A percentile compares a stretch with the other conserved stretches of the same genome.
Evolutionary conservation across 495 filamentous ascomycete genomes (phyloP).

Genomic region (Hamigera avellanea): DNA sequence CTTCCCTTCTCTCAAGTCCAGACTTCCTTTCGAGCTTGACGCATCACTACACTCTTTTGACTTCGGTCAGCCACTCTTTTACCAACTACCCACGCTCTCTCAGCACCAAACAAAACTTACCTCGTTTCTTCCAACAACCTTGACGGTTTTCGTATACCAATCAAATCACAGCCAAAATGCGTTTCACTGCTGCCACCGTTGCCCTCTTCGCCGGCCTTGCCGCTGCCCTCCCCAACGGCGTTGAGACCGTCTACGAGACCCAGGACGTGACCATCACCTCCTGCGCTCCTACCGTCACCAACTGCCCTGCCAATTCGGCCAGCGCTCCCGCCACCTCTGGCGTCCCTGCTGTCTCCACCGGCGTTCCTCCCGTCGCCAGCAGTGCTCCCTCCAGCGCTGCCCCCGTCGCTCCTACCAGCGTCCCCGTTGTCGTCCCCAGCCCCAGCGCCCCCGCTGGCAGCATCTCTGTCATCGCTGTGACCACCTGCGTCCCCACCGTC

Average conservation of each 20-base stretch:
- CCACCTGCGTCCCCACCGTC: slow-evolving; percentile 35
- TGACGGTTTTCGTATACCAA: slow-evolving; percentile 18
- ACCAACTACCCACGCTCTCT: slow-evolving; percentile 38
- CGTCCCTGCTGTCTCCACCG: slow-evolving; percentile 9
- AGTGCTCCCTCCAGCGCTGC: slow-evolving; percentile 1
- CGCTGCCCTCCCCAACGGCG: slow-evolving; percentile 24
- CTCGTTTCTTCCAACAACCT: slow-evolving; percentile 15
- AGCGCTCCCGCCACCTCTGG: slow-evolving; percentile 9
- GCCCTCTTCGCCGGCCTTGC: slow-evolving; percentile 40
- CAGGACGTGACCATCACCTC: slow-evolving; percentile 45
- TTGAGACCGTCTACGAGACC: slow-evolving; percentile 42
- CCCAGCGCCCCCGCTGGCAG: slow-evolving; percentile 7
- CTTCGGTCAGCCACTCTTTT: slow-evolving; percentile 49
- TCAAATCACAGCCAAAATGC: slow-evolving; percentile 33
- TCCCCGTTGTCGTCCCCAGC: slow-evolving; percentile 3
- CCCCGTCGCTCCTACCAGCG: slow-evolving; percentile 8
- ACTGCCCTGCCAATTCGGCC: slow-evolving; percentile 36
- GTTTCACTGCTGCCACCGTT: slow-evolving; percentile 38
- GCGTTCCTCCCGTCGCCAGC: slow-evolving; percentile 3
- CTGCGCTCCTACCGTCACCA: slow-evolving; percentile 46
- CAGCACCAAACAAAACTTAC: slow-evolving; percentile 15
- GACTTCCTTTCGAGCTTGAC: slow-evolving; percentile 25
- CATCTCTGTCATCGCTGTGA: slow-evolving; percentile 21
- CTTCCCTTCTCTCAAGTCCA: slow-evolving; percentile 29
- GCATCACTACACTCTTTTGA: slow-evolving; percentile 24